These are phyloP conservation scores for Saturnispora halmiae DNA, from an alignment of 805 yeast genomes.

Conservation along the genomic window DNA sequence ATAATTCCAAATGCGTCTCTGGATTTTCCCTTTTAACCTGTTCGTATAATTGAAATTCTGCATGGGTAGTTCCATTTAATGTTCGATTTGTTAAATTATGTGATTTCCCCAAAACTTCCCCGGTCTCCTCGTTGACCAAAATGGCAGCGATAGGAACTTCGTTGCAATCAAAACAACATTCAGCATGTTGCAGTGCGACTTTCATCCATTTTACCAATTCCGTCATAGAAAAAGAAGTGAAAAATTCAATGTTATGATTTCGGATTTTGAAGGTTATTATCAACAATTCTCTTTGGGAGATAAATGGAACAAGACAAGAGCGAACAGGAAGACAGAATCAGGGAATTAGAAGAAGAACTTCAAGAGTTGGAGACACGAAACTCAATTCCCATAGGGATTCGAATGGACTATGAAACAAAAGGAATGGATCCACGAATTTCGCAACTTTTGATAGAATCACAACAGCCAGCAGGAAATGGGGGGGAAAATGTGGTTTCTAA, in stretches of 20 bases:
- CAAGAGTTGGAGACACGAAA: constrained; percentile 8
- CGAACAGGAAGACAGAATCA: constrained; percentile 10
- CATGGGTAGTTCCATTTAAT: constrained; percentile 82
- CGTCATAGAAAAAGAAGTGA: neutral
- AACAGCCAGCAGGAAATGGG: neutral
- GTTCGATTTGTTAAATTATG: constrained; percentile 82
- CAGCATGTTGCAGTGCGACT: constrained; percentile 47
- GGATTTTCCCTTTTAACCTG: constrained; percentile 33
- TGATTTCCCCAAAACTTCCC: constrained; percentile 59
- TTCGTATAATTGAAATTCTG: constrained; percentile 79
- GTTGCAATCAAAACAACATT: constrained; percentile 49
- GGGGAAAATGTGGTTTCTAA: constrained; percentile 8
- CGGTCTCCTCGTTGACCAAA: constrained; percentile 36
- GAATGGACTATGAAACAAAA: neutral
- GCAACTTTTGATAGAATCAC: neutral
- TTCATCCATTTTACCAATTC: constrained; percentile 37
- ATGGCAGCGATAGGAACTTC: constrained; percentile 87
- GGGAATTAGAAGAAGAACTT: constrained; percentile 13
- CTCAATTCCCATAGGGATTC: neutral
- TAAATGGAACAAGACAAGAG: too few species aligned
- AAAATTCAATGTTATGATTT: too few species aligned
- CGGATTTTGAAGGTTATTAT: too few species aligned
- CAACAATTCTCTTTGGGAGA: too few species aligned
- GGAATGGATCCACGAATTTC: constrained; percentile 2
- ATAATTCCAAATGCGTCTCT: constrained; percentile 26